These are phyloP conservation scores for Amphicarpaea edgeworthii DNA, from an alignment of 306 rosid genomes.

Conservation along the genomic window DNA sequence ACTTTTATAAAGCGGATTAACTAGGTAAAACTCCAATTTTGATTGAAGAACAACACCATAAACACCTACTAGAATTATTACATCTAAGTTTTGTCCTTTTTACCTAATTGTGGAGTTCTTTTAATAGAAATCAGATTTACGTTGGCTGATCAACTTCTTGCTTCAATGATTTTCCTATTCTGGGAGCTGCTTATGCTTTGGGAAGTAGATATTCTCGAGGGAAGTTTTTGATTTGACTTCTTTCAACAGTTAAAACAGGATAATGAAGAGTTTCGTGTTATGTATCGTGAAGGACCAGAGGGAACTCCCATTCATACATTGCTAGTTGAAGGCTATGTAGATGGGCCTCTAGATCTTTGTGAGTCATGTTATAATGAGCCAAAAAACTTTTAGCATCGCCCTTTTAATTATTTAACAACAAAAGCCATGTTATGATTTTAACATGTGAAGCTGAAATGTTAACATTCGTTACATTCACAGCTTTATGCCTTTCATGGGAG, in stretches of 20 bases:
- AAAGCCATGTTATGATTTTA: constrained; percentile 18
- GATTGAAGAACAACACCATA: neutral
- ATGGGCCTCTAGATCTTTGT: constrained; percentile 89
- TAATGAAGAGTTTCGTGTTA: constrained; percentile 89
- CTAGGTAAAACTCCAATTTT: neutral
- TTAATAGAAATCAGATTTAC: constrained; percentile 9
- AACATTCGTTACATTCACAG: constrained; percentile 63
- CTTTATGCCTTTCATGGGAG: constrained; percentile 89
- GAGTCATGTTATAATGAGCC: constrained; percentile 51
- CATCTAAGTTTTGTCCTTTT: neutral
- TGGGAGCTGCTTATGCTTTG: constrained; percentile 31
- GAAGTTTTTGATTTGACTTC: constrained; percentile 32
- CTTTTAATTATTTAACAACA: constrained; percentile 32
- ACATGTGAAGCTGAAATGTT: constrained; percentile 27
- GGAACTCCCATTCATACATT: constrained; percentile 90
- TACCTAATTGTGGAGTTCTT: constrained; percentile 8
- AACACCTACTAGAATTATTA: neutral
- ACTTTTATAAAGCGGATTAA: neutral
- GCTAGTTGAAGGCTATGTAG: constrained; percentile 92
- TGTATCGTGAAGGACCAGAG: constrained; percentile 89
- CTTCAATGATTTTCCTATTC: constrained; percentile 33
- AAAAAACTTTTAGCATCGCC: constrained; percentile 20
- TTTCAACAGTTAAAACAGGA: constrained; percentile 87
- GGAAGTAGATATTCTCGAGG: neutral
- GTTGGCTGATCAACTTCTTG: constrained; percentile 14